Conservation (phyloP, 352 stramenopile species). For the Pythium sukuiense region DNA sequence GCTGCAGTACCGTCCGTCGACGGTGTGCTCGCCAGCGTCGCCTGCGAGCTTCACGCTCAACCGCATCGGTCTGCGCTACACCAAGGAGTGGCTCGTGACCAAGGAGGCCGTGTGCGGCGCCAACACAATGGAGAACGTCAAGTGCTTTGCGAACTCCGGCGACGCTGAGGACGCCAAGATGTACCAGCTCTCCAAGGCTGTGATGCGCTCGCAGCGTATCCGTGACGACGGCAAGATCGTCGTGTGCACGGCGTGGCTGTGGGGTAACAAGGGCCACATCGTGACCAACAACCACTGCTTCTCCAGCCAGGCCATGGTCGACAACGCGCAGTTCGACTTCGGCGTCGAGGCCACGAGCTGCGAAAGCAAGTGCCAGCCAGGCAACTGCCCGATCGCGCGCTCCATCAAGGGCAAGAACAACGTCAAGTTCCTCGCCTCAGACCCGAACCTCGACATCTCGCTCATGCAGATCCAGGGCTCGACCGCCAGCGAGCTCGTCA, state of each 20-base stretch:
- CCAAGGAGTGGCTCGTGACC: constrained; percentile 26
- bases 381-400: constrained; percentile 33
- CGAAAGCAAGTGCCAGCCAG: constrained; percentile 40
- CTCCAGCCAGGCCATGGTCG: constrained; percentile 38
- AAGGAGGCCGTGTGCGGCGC: constrained; percentile 54
- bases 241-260: constrained; percentile 71
- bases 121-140: constrained; percentile 63
- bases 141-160: constrained; percentile 36
- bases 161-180: constrained; percentile 38
- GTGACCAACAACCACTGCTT: constrained; percentile 75
- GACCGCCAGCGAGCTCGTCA: constrained; percentile 37
- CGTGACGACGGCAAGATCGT: constrained; percentile 46
- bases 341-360: constrained; percentile 33
- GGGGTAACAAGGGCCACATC: constrained; percentile 58
- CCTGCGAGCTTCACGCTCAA: constrained; percentile 36
- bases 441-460: constrained; percentile 52
- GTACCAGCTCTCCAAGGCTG: constrained; percentile 39
- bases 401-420: constrained; percentile 38
- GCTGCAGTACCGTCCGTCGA: constrained; percentile 45
- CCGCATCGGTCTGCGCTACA: constrained; percentile 24
- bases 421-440: constrained; percentile 58
- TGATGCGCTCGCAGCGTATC: constrained; percentile 50
- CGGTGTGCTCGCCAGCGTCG: constrained; percentile 24
- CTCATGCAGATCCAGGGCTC: constrained; percentile 48
- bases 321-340: constrained; percentile 35